These are phyloP conservation scores for Puya raimondii DNA, from an alignment of 176 grass and related monocot species.

Conservation along the genomic window DNA sequence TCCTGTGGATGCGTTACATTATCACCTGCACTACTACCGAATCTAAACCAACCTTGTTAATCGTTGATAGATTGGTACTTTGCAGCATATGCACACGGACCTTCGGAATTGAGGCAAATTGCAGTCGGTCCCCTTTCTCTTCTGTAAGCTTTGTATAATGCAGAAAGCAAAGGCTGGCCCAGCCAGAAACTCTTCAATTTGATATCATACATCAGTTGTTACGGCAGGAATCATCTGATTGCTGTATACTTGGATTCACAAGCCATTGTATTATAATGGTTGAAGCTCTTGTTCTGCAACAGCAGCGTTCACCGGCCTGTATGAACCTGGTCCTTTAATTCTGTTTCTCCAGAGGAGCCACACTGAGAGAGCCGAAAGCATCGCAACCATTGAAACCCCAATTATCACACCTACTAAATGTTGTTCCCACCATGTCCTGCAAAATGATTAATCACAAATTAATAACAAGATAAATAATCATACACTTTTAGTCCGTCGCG, in stretches of 20 bases:
- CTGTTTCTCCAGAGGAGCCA: constrained; percentile 58
- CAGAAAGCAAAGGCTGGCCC: too few species aligned
- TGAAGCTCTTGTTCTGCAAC: constrained; percentile 89
- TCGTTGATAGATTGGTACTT: too few species aligned
- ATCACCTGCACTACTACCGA: too few species aligned
- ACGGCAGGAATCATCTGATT: not conserved
- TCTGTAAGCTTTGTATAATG: too few species aligned
- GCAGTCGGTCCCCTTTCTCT: too few species aligned
- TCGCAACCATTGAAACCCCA: constrained; percentile 40
- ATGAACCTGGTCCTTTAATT: constrained; percentile 44
- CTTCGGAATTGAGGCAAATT: too few species aligned
- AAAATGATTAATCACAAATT: not conserved
- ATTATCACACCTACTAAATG: constrained; percentile 43
- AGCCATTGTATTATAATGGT: constrained; percentile 48
- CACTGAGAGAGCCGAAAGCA: constrained; percentile 54
- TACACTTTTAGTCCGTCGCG: not conserved
- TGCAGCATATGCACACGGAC: too few species aligned
- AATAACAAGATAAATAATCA: not conserved
- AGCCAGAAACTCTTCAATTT: too few species aligned
- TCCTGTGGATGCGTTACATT: too few species aligned
- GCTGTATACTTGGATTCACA: constrained; percentile 7
- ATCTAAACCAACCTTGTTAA: too few species aligned
- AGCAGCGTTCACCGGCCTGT: constrained; percentile 57
- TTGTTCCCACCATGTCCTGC: constrained; percentile 80
- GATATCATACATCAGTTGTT: not conserved